A percentile compares a stretch with the other conserved stretches of the same genome.
phyloP scores from a whole-genome alignment of 345 rosid species.

The Aquilaria malaccensis region DNA sequence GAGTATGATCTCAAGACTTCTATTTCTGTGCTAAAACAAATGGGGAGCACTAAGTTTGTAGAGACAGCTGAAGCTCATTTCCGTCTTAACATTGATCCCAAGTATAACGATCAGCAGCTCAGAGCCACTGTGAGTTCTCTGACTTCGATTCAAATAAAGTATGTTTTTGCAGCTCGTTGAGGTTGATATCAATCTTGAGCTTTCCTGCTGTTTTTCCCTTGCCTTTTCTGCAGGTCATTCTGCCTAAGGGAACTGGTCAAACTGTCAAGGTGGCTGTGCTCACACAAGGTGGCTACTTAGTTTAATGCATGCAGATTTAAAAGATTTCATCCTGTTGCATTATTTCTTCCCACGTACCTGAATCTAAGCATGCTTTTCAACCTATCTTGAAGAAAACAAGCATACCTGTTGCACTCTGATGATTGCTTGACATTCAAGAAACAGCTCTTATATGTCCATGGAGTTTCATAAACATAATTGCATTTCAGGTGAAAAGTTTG shows the following conservation, averaged over 20 bases:
- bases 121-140: constrained; percentile 74
- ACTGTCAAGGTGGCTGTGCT: constrained; percentile 92
- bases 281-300: constrained; percentile 65
- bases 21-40: constrained; percentile 71
- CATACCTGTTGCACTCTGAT: too few relatives aligned
- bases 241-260: constrained; percentile 98
- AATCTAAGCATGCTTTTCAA: too few relatives aligned
- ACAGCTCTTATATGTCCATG: not conserved
- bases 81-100: constrained; percentile 93
- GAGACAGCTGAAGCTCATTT: constrained; percentile 96
- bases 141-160: not conserved
- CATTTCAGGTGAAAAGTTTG: constrained; percentile 84
- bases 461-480: constrained; percentile 9
- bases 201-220: constrained; percentile 5
- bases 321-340: not conserved
- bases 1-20: constrained; percentile 75
- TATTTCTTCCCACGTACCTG: constrained; percentile 2
- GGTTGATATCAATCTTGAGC: not conserved
- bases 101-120: constrained; percentile 94
- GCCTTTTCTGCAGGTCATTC: constrained; percentile 51
- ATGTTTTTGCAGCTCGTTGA: not conserved
- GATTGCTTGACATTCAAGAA: too few relatives aligned
- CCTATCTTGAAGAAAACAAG: too few relatives aligned
- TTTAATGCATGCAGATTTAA: constrained; percentile 7
- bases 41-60: constrained; percentile 61